These are phyloP conservation scores for Eragrostis curvula DNA, from an alignment of 176 grass and related monocot species.

Conservation along the genomic window DNA sequence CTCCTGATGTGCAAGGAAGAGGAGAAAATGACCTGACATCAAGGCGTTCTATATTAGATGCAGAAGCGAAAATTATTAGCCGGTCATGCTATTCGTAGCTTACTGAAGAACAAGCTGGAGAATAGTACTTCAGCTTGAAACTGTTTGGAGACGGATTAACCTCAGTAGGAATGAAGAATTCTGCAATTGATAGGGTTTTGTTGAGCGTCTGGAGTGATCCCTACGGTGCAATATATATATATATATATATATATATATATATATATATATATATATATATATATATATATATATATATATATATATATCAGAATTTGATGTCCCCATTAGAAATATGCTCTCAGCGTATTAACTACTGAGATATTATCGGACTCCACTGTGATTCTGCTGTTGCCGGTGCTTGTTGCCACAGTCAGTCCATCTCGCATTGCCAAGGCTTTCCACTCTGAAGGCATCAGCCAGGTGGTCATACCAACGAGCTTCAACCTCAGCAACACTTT, in stretches of 20 bases:
- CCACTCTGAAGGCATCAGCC: too few species aligned
- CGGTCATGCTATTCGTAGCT: neutral
- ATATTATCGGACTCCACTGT: too few species aligned
- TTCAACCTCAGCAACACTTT: too few species aligned
- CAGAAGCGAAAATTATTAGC: neutral
- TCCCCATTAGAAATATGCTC: neutral
- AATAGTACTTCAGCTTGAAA: neutral
- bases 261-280: too few species aligned
- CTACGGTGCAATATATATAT: neutral
- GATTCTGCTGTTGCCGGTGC: too few species aligned
- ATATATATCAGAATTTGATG: too few species aligned
- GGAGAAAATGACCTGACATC: neutral
- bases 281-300: too few species aligned
- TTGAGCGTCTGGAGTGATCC: neutral
- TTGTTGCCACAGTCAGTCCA: too few species aligned
- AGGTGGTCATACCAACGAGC: too few species aligned
- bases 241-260: too few species aligned
- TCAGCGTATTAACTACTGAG: too few species aligned
- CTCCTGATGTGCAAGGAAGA: slow-evolving; percentile 8
- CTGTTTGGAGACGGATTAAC: neutral
- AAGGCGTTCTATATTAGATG: neutral
- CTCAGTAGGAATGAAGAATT: neutral
- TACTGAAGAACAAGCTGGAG: neutral
- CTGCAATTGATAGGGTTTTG: neutral
- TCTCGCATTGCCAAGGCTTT: neutral